Base-by-base conservation (phyloP, 768 basidiomycete genomes). In the Termitomyces bulborhizus region DNA sequence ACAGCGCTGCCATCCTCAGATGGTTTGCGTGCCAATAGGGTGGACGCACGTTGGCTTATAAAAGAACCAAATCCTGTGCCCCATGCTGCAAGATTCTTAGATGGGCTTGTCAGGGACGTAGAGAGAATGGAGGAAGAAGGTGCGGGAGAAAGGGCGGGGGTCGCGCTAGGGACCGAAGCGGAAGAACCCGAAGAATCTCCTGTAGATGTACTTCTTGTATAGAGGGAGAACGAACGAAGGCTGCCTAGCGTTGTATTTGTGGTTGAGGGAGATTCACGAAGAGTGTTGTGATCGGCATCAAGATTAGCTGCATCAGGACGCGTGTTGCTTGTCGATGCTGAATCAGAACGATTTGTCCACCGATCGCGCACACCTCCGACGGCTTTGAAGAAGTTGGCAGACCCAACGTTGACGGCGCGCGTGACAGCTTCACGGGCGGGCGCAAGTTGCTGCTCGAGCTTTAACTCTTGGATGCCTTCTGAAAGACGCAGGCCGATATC, bases 401-500 rank as follows among this genome's bases (percentile, higher is more conserved):
- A 90, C 26, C 93, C 86, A 6, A 76, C 80, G 0, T 77, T 80
- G 46, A 94, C 62, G 0, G 92, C 93, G 32, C 85, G 79, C 7
- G 85, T 81, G 42, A 97, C 84, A 2, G 89, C 97, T 68, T 98
- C 94, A 7, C 92, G 82, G 0, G 94, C 88, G 1, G 96, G 93
- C 4, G 86, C 93, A n/a, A 97, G 81, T 62, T 94, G 92, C 68
- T 97, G 89, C 32, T 97, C 91, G 4, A 98, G 70, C 67, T 90
- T 92, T 50, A 99, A 79, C 29, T 98, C 96, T 66, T 97, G 93
- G 16, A 98, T 82, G 2, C 95, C 94, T 71, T 98, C 95, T 55
- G 88, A 84, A 26, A 99, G 80, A 9, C 95, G 86, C 4, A 98
- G 77, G 8, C 95, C 90, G 36, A 99, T 86, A 63, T 99, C 97